Base-by-base conservation (phyloP, 2,329 filamentous ascomycete species). In the Leptographium lundbergii region DNA sequence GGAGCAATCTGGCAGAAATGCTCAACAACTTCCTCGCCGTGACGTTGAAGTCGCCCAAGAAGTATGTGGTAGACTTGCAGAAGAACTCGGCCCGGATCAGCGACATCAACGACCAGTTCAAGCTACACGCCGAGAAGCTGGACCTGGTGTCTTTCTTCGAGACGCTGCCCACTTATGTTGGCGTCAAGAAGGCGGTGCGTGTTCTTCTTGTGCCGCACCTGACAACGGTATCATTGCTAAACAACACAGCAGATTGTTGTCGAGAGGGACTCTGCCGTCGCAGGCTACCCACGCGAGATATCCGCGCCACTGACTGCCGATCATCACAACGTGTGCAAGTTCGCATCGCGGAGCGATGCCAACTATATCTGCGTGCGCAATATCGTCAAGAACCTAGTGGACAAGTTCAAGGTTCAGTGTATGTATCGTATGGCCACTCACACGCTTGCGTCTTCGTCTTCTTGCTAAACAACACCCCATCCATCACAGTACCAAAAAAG, bases 91-190 rank as follows among this genome's bases (percentile, higher is more conserved):
- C 57, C 11, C 25, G 61, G 6, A 55, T 66, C 19, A 56, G 61
- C 27, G 58, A 62, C 25, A 67, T 70, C 52, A 71, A 69, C 62
- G 67, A 71, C 22, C 64, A 66, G 10, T 71, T 71, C 62, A 63
- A 61, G 2, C 59, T 67, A 39, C 60, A 62, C 39, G 51, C 56
- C 13, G 32, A 60, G 2, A 61, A 66, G 24, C 54, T 71, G 3
- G 42, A 66, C 1, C 61, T 72, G 1, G 62, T 59, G 39, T 69
- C 68, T 1, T 70, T 70, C 59, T 70, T 68, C 53, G 69, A 70
- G 58, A 69, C 67, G 11, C 47, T 61, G 10, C 58, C 59, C 14
- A 68, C 61, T 19, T 65, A 59, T 19, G 25, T 65, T 25, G 32
- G 48, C 1, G 13, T 19, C 6, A 55, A 54, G 10, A 57, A 59